phyloP scores from a whole-genome alignment of 2,329 filamentous ascomycete species.

The Raffaelea deltoideospora region DNA sequence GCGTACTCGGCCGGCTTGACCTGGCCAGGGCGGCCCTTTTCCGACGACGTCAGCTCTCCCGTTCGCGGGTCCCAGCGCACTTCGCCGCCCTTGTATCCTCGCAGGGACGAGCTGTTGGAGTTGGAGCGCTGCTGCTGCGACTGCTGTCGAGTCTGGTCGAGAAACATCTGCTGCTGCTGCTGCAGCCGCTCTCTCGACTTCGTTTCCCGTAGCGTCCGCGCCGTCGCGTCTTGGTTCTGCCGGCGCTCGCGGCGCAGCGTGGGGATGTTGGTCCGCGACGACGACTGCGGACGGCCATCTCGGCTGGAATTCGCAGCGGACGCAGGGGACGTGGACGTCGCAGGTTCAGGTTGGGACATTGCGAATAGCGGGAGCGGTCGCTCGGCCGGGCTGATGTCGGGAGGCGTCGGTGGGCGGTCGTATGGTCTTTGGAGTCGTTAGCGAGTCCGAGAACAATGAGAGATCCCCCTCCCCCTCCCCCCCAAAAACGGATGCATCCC shows the following conservation, averaged over 20 bases:
- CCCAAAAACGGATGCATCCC: background rate
- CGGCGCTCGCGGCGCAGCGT: constrained; percentile 35
- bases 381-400: constrained; percentile 27
- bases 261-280: constrained; percentile 25
- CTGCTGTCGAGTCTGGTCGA: too few relatives aligned
- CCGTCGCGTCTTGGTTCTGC: constrained; percentile 25
- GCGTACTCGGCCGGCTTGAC: constrained; percentile 37
- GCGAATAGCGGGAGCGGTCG: constrained; percentile 13
- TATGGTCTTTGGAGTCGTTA: constrained; percentile 1
- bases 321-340: constrained; percentile 1
- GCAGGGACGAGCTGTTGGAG: constrained; percentile 3
- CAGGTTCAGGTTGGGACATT: too few relatives aligned
- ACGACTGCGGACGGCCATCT: constrained; percentile 1
- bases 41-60: constrained; percentile 45
- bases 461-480: background rate
- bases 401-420: background rate
- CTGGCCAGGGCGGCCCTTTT: constrained; percentile 38
- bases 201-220: constrained; percentile 21
- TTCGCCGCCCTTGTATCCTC: constrained; percentile 19
- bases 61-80: constrained; percentile 51
- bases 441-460: too few relatives aligned
- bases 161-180: constrained; percentile 9
- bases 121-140: constrained; percentile 11
- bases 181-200: constrained; percentile 21
- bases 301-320: constrained; percentile 1